phyloP scores from a whole-genome alignment of 768 basidiomycete species.

The Tephrocybe sp. region DNA sequence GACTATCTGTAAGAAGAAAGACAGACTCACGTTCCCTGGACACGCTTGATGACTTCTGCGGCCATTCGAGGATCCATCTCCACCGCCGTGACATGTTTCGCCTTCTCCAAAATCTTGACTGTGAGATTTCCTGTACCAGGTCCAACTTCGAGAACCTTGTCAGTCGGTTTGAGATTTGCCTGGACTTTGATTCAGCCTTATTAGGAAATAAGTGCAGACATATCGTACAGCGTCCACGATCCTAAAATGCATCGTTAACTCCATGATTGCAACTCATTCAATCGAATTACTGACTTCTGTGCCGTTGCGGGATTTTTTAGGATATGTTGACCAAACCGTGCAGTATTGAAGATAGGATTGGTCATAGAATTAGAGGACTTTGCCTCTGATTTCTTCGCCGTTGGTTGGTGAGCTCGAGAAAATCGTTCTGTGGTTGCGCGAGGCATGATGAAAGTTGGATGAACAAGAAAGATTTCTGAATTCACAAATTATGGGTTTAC shows the following conservation, averaged over 20 bases:
- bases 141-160: constrained; percentile 96
- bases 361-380: constrained; percentile 50
- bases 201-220: background rate
- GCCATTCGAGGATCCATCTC: constrained; percentile 99
- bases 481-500: constrained; percentile 1
- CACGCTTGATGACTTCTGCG: constrained; percentile 93
- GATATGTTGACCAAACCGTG: constrained; percentile 96
- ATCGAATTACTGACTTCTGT: constrained; percentile 66
- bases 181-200: constrained; percentile 27
- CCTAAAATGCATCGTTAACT: constrained; percentile 22
- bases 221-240: constrained; percentile 45
- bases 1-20: background rate
- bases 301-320: constrained; percentile 91
- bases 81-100: constrained; percentile 89
- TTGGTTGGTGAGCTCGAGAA: constrained; percentile 66
- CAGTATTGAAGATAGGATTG: constrained; percentile 95
- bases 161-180: constrained; percentile 91
- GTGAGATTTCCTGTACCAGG: constrained; percentile 98
- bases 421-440: constrained; percentile 78
- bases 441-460: constrained; percentile 51
- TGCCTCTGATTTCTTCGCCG: constrained; percentile 47
- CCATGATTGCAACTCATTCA: background rate
- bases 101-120: constrained; percentile 88
- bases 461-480: background rate
- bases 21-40: constrained; percentile 90